Evolutionary conservation across 805 yeast genomes (phyloP), one percentile per base, ranked within the genome.

Genomic region (Zygosaccharomyces rouxii): DNA sequence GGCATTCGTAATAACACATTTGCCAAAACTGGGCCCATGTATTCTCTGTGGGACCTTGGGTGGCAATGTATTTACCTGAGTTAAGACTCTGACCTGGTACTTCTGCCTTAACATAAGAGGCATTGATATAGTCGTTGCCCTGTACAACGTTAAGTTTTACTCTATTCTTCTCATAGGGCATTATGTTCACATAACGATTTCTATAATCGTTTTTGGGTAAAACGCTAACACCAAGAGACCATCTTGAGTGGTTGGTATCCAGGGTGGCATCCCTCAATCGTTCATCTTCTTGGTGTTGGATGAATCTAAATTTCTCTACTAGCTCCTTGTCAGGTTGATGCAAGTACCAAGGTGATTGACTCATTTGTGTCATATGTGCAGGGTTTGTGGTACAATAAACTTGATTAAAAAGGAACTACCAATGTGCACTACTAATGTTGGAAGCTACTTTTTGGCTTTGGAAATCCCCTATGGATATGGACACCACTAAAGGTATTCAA

Each of bases 21-120:
- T 83, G 87, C 97, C 97, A 94, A 61, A 94, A 92, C 63, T 94
- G 96, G 3, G 80, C 80, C 53, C 79, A 75, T 0, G 98, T 90
- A 29, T 71, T 69, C 11, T 64, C 68, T n/a, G 84, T 70, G 0
- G 99, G 99, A 1, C 92, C 95, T 59, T 86, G 95, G 1, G 85
- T 72, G 0, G 89, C 86, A 28, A 86, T 82, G 60, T 82, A 85
- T 22, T 63, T 55, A 37, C 72, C 66, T 1, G 64, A 56, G 6
- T 45, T 40, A 18, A 48, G 35, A 14, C 57, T 53, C 35, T 60
- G 64, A 5, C 48, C 54, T 2, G 58, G 57, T 3, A 63, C 59
- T 35, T 61, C 52, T 1, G 61, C 49, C 18, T 59, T 72, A 5
- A 86, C 69, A 64, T 85, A 80, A 0, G 95, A 86, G 0, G 97